Evolutionary conservation across 2,329 filamentous ascomycete species (phyloP).

Genomic region (Metarhizium brunneum): DNA sequence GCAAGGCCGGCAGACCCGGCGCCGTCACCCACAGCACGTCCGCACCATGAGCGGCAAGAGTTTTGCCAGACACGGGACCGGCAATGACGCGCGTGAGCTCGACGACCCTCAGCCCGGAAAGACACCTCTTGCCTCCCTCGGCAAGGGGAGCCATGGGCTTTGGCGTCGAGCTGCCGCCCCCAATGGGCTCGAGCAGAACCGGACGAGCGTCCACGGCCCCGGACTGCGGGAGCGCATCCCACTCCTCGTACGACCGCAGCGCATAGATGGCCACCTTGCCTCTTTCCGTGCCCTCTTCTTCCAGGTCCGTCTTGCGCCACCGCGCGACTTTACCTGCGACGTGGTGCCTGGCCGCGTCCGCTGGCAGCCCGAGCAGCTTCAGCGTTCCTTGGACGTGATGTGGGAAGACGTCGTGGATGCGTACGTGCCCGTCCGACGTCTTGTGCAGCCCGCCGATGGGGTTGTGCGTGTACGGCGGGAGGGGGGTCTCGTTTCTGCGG

Average conservation of each 20-base stretch:
- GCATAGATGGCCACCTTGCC: conserved; percentile 35
- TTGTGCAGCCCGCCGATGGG: conserved; percentile 42
- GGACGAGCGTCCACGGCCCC: conserved; percentile 34
- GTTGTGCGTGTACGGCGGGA: background rate
- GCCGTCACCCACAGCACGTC: conserved; percentile 62
- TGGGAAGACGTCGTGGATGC: conserved; percentile 45
- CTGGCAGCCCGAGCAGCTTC: conserved; percentile 29
- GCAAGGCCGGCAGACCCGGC: conserved; percentile 52
- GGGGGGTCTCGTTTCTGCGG: background rate
- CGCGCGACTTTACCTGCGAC: conserved; percentile 24
- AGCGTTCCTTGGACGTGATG: conserved; percentile 37
- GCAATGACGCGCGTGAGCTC: conserved; percentile 67
- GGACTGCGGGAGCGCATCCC: conserved; percentile 41
- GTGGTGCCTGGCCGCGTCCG: conserved; percentile 18
- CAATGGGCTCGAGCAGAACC: conserved; percentile 17
- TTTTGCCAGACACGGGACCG: conserved; percentile 56
- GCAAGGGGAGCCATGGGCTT: background rate
- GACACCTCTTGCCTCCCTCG: conserved; percentile 13
- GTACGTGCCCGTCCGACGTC: conserved; percentile 40
- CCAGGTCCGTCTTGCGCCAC: conserved; percentile 38
- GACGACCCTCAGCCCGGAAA: conserved; percentile 57
- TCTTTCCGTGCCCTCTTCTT: conserved; percentile 30
- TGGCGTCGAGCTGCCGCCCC: too few species aligned
- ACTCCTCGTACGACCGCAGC: conserved; percentile 38
- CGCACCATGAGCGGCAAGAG: conserved; percentile 62